Percentiles rank a stretch among this genome's conserved stretches.
Conservation (phyloP, 805 yeast genomes). For the Yarrowia divulgata region DNA sequence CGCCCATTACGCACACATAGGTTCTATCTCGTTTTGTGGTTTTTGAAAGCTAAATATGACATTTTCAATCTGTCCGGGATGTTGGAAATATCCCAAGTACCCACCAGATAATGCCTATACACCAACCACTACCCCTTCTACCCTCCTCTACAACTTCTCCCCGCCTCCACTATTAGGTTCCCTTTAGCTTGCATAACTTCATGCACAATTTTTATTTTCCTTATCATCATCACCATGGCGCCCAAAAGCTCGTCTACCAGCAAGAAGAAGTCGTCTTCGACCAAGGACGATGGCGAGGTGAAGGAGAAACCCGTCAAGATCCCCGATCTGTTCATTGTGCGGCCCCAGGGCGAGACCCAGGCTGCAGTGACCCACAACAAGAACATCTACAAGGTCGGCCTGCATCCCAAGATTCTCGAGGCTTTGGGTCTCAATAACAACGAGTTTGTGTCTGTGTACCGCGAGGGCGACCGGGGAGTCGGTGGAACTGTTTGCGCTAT, state of each 20-base stretch:
- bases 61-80: neutral
- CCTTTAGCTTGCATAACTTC: neutral
- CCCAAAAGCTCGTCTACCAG: slow-evolving; percentile 26
- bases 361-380: slow-evolving; percentile 31
- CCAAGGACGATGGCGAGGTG: slow-evolving; percentile 23
- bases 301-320: slow-evolving; percentile 31
- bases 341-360: slow-evolving; percentile 27
- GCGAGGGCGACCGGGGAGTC: slow-evolving; percentile 30
- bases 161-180: neutral
- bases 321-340: slow-evolving; percentile 36
- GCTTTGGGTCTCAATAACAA: slow-evolving; percentile 19
- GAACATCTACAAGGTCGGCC: slow-evolving; percentile 19
- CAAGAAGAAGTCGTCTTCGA: slow-evolving; percentile 28
- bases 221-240: slow-evolving; percentile 22
- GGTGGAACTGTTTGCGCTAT: slow-evolving; percentile 25
- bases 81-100: neutral
- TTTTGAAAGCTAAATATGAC: too few relatives aligned
- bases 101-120: neutral
- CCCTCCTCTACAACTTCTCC: neutral
- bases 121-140: neutral
- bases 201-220: slow-evolving; percentile 13
- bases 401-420: slow-evolving; percentile 29
- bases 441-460: slow-evolving; percentile 28
- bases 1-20: too few relatives aligned
- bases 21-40: too few relatives aligned